Base-by-base conservation (phyloP, 139 green algal species). In the Desmodesmus armatus region DNA sequence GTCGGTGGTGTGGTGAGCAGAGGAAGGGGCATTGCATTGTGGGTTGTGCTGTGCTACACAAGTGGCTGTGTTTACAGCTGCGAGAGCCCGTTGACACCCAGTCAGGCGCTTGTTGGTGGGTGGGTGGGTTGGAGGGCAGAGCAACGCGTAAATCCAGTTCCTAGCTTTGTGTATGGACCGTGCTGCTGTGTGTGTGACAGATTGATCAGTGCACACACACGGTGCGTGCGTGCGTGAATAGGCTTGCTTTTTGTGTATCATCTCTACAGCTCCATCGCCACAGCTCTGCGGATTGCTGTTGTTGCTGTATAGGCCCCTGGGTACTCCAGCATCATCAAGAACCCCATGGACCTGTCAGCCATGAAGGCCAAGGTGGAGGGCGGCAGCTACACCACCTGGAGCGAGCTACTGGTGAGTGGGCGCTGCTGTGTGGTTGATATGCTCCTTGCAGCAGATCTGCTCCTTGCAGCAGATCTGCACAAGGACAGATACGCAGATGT, bases 331-430 rank as follows among this genome's bases (percentile, higher is more conserved):
- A 82, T 94, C 33, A 93, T 98, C 75, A 92, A 94, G 70, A 53
- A 93, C 33, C 93, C 94, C 33, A 98, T 98, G 95, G 95, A 97
- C 86, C 92, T 98, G 51, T 88, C 69, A 2, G 96, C 92, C 11
- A 95, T 98, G 77, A 84, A 87, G 17, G 62, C 87, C 65, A 94
- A 94, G 80, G 53, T 95, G 33, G 65, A 87, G 27, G 19, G 23
- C 13, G 88, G 84, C 4, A 40, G 75, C 25, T 96, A 96, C 89
- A 53, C 15, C n/a, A 78, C 37, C 53, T 96, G 89, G 87, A 80
- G 90, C 21, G 67, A 70, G n/a, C 82, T 94, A 4, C n/a, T n/a
- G n/a, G n/a, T n/a, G n/a, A n/a, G n/a, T n/a, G n/a, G n/a, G n/a
- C n/a, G n/a, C n/a, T 17, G 21, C 11, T 23, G 25, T 11, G 65